A percentile compares a stretch with the other conserved stretches of the same genome.
Evolutionary conservation across 2,329 filamentous ascomycete species (phyloP).

Genomic region (Ceratocystis alfenasii): DNA sequence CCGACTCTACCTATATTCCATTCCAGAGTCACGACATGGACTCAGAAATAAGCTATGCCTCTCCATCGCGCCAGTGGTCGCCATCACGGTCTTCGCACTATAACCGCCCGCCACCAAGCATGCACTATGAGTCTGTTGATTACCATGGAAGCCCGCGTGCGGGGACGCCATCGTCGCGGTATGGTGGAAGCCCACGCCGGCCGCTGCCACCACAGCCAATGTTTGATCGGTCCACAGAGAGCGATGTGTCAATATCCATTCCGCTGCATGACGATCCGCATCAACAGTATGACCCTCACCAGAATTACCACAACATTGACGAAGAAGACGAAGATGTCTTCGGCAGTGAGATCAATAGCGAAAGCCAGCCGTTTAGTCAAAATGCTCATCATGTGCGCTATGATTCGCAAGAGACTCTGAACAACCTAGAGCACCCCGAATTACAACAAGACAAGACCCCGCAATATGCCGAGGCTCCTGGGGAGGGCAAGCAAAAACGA

Average conservation of each 20-base stretch:
- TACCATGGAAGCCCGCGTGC: slow-evolving; percentile 82
- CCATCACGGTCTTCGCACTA: slow-evolving; percentile 50
- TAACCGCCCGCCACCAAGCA: slow-evolving; percentile 56
- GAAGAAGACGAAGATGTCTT: slow-evolving; percentile 59
- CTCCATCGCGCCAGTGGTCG: slow-evolving; percentile 49
- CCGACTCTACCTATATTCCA: slow-evolving; percentile 51
- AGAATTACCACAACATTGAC: slow-evolving; percentile 24
- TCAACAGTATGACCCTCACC: slow-evolving; percentile 37
- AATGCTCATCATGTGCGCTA: slow-evolving; percentile 38
- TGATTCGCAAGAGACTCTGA: slow-evolving; percentile 45
- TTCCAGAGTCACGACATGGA: slow-evolving; percentile 38
- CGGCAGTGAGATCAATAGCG: slow-evolving; percentile 39
- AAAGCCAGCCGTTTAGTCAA: slow-evolving; percentile 16
- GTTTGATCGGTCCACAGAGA: slow-evolving; percentile 42
- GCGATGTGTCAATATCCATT: slow-evolving; percentile 58
- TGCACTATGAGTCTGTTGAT: slow-evolving; percentile 73
- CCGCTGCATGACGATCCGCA: slow-evolving; percentile 36
- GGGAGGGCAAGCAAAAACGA: slow-evolving; percentile 73
- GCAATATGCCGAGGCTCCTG: slow-evolving; percentile 25
- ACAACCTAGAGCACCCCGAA: slow-evolving; percentile 33
- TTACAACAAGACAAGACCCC: slow-evolving; percentile 38
- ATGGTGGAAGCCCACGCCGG: slow-evolving; percentile 75
- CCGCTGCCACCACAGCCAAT: slow-evolving; percentile 81
- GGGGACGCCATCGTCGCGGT: slow-evolving; percentile 78
- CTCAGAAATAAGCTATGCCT: slow-evolving; percentile 29